Evolutionary conservation across 805 yeast species (phyloP).

Genomic region (Sungouiozyma intestinalis): DNA sequence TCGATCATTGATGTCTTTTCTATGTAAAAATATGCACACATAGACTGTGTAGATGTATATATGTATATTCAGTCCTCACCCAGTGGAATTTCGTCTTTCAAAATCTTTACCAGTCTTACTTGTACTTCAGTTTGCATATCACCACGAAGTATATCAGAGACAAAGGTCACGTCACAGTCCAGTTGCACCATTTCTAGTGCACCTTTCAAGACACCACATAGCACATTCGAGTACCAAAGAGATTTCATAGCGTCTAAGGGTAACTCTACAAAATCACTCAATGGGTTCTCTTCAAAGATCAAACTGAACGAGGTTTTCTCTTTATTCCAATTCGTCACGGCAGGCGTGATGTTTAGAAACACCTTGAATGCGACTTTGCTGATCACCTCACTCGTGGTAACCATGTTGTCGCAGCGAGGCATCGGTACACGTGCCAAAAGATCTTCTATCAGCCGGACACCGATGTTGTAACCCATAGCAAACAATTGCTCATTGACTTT

Average conservation of each 20-base stretch:
- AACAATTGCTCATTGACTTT: constrained; percentile 79
- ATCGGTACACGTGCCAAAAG: constrained; percentile 82
- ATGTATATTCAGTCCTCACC: constrained; percentile 61
- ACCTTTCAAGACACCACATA: constrained; percentile 85
- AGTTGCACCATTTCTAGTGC: constrained; percentile 93
- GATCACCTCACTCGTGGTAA: constrained; percentile 80
- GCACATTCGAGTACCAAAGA: constrained; percentile 86
- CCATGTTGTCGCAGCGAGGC: constrained; percentile 67
- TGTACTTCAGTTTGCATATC: constrained; percentile 72
- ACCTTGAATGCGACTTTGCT: constrained; percentile 84
- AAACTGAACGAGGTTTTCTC: constrained; percentile 70
- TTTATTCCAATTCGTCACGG: constrained; percentile 60
- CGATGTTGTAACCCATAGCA: constrained; percentile 92
- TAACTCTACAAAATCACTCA: constrained; percentile 89
- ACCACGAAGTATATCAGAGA: constrained; percentile 74
- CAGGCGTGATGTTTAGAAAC: constrained; percentile 75
- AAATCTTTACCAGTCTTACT: constrained; percentile 55
- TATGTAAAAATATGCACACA: not conserved
- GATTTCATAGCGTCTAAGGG: constrained; percentile 70
- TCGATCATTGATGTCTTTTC: not conserved
- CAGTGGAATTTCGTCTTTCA: constrained; percentile 93
- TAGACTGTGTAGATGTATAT: not conserved
- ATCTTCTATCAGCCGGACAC: constrained; percentile 83
- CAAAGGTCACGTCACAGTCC: constrained; percentile 74
- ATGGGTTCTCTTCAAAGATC: constrained; percentile 73